phyloP scores from a whole-genome alignment of 2,329 filamentous ascomycete genomes.

The Penicillium olsonii region DNA sequence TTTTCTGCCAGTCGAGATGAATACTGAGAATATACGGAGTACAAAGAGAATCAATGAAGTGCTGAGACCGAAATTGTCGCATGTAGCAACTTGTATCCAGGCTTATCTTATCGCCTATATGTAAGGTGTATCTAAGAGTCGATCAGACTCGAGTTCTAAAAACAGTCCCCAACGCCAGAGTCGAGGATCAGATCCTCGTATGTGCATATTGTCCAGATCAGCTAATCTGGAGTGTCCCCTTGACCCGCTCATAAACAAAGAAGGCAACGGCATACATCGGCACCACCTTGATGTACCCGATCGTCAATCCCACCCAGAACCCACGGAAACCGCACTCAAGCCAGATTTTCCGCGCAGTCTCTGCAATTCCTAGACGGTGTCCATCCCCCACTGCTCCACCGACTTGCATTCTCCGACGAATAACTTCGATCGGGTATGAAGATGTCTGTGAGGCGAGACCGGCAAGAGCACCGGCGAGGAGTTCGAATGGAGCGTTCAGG shows the following conservation, averaged over 20 bases:
- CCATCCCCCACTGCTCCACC: constrained; percentile 92
- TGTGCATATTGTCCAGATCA: constrained; percentile 1
- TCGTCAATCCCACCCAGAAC: constrained; percentile 90
- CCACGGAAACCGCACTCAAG: constrained; percentile 74
- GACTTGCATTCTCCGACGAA: constrained; percentile 92
- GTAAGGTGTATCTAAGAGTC: constrained; percentile 15
- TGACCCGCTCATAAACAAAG: constrained; percentile 67
- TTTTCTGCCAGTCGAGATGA: no score
- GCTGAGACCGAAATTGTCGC: no score
- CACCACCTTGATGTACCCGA: constrained; percentile 92
- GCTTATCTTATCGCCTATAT: neutral
- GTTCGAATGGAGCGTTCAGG: constrained; percentile 82
- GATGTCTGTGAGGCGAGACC: constrained; percentile 88
- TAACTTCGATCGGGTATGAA: constrained; percentile 91
- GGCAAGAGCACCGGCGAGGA: constrained; percentile 79
- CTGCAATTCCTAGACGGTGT: constrained; percentile 71
- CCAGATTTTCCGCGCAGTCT: constrained; percentile 76
- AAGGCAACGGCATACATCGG: constrained; percentile 80
- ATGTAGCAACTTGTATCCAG: neutral
- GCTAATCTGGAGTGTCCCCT: constrained; percentile 59
- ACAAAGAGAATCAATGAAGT: no score
- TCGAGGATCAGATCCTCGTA: constrained; percentile 14
- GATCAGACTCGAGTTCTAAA: constrained; percentile 16
- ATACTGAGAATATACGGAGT: no score
- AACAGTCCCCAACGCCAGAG: constrained; percentile 18